These are phyloP conservation scores for Xylaria nigripes DNA, from an alignment of 495 filamentous ascomycete species.

Conservation along the genomic window DNA sequence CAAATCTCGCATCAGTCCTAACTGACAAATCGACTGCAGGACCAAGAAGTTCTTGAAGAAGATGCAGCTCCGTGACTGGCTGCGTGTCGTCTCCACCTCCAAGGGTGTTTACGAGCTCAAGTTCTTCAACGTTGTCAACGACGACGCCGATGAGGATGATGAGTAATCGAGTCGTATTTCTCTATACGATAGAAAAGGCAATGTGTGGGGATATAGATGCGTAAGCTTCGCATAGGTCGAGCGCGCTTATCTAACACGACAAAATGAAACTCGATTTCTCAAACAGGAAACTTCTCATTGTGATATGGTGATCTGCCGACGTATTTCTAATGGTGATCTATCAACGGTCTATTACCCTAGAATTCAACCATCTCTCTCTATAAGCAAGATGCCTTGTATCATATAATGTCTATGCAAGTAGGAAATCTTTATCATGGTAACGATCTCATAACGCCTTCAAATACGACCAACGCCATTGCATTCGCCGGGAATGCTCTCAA, in stretches of 20 bases:
- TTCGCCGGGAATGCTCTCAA: constrained; percentile 93
- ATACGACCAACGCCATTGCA: constrained; percentile 85
- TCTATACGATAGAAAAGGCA: neutral
- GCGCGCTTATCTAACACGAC: constrained; percentile 10
- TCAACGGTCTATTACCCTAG: neutral
- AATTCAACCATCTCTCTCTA: too few species aligned
- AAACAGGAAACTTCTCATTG: neutral
- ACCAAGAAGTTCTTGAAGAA: constrained; percentile 99
- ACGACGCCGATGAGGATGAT: constrained; percentile 93
- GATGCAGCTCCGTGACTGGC: constrained; percentile 99
- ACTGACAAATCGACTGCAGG: constrained; percentile 36
- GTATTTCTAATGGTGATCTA: neutral
- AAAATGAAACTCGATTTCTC: constrained; percentile 18
- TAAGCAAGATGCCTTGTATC: too few species aligned
- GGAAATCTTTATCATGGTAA: constrained; percentile 45
- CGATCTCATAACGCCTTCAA: constrained; percentile 82
- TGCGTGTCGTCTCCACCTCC: constrained; percentile 93
- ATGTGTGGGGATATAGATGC: constrained; percentile 2
- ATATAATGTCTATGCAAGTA: neutral
- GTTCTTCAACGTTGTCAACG: constrained; percentile 99
- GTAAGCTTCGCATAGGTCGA: constrained; percentile 15
- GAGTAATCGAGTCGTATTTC: constrained; percentile 54
- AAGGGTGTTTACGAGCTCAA: constrained; percentile 97
- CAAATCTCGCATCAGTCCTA: neutral
- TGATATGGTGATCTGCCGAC: neutral